Conservation (phyloP, 176 grass and related monocot genomes). For the Otatea glauca region DNA sequence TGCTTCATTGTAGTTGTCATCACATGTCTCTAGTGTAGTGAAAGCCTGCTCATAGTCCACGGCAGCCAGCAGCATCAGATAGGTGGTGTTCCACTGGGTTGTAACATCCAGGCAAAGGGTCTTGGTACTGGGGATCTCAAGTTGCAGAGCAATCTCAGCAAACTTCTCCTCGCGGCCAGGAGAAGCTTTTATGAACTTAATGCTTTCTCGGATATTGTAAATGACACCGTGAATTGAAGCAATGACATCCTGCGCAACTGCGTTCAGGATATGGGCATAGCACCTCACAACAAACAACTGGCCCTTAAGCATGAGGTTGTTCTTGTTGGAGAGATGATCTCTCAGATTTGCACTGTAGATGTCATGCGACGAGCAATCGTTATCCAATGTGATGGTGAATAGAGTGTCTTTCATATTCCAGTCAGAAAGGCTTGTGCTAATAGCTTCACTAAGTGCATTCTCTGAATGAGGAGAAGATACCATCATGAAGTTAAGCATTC, state of each 20-base stretch:
- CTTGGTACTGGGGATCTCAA: conserved; percentile 69
- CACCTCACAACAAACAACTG: conserved; percentile 78
- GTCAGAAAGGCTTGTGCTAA: conserved; percentile 58
- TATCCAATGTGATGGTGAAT: conserved; percentile 74
- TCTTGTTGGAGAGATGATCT: conserved; percentile 69
- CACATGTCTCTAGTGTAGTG: conserved; percentile 59
- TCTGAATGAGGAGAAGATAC: conserved; percentile 77
- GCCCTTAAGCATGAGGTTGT: conserved; percentile 65
- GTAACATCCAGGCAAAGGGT: conserved; percentile 66
- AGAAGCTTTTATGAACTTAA: conserved; percentile 79
- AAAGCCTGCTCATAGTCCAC: conserved; percentile 73
- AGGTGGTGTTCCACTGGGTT: conserved; percentile 80
- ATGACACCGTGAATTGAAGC: conserved; percentile 74
- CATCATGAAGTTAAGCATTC: conserved; percentile 83
- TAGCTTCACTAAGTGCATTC: conserved; percentile 75
- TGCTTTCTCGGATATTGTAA: conserved; percentile 80
- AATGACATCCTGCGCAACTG: conserved; percentile 66
- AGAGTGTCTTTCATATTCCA: conserved; percentile 71
- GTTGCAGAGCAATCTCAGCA: conserved; percentile 64
- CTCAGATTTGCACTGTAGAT: conserved; percentile 82
- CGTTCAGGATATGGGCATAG: conserved; percentile 68
- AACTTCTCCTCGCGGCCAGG: conserved; percentile 62
- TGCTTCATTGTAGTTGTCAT: conserved; percentile 72
- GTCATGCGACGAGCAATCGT: conserved; percentile 74
- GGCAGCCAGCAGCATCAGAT: conserved; percentile 69